Evolutionary conservation across 768 basidiomycete species (phyloP).

Genomic region (Phaeolepiota aurea): DNA sequence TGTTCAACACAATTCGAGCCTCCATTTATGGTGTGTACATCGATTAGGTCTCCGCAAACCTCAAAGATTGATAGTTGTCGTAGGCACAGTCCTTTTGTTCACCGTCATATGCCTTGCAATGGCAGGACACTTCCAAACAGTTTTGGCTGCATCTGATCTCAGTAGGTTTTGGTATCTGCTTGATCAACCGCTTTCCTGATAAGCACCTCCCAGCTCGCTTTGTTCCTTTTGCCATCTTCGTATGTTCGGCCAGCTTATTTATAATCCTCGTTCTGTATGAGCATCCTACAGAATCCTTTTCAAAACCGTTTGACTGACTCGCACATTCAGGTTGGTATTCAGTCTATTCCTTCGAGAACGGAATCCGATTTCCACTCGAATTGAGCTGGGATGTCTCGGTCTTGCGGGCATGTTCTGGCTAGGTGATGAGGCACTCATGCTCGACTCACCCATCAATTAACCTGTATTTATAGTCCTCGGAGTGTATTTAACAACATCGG

Average conservation of each 20-base stretch:
- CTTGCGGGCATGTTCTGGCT: slow-evolving; percentile 75
- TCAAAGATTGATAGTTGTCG: slow-evolving; percentile 5
- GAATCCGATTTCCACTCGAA: slow-evolving; percentile 74
- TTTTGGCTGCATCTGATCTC: slow-evolving; percentile 70
- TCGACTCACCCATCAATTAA: slow-evolving; percentile 7
- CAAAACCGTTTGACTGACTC: neutral
- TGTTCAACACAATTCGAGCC: slow-evolving; percentile 63
- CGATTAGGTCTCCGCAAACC: slow-evolving; percentile 6
- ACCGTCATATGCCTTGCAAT: slow-evolving; percentile 74
- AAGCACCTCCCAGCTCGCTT: slow-evolving; percentile 58
- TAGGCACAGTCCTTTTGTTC: slow-evolving; percentile 63
- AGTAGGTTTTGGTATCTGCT: slow-evolving; percentile 37
- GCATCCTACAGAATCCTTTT: slow-evolving; percentile 14
- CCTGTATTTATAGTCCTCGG: slow-evolving; percentile 51
- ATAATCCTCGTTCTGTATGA: slow-evolving; percentile 62
- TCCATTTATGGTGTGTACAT: slow-evolving; percentile 66
- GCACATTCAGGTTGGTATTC: slow-evolving; percentile 50
- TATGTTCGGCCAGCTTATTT: slow-evolving; percentile 61
- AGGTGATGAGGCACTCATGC: slow-evolving; percentile 35
- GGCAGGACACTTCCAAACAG: slow-evolving; percentile 67
- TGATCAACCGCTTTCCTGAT: slow-evolving; percentile 4
- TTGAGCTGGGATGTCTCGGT: slow-evolving; percentile 65
- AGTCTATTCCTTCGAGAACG: slow-evolving; percentile 53
- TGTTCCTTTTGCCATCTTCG: slow-evolving; percentile 80
- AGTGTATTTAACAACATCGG: slow-evolving; percentile 64